Evolutionary conservation across 495 filamentous ascomycete genomes (phyloP).

Genomic region (Tuber microsphaerosporum): DNA sequence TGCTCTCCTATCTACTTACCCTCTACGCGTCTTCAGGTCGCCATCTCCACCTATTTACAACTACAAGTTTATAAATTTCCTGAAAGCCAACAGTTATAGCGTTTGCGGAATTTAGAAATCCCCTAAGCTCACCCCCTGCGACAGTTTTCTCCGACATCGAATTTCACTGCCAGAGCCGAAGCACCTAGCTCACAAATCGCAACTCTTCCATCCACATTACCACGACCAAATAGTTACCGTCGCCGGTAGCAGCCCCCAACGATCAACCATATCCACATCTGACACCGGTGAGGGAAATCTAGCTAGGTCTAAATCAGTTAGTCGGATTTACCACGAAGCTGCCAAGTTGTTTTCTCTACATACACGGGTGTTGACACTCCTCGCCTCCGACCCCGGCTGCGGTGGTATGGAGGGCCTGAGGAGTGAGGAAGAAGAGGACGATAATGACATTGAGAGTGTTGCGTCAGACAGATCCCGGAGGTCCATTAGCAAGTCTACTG

Average conservation of each 20-base stretch:
- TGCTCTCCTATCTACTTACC: conserved; percentile 12
- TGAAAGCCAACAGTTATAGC: background rate
- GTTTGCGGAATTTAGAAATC: background rate
- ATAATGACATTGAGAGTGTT: conserved; percentile 35
- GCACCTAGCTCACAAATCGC: background rate
- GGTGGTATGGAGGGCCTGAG: conserved; percentile 39
- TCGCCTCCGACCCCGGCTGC: conserved; percentile 40
- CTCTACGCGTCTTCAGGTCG: conserved; percentile 29
- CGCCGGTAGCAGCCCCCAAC: background rate
- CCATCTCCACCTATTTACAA: conserved; percentile 9
- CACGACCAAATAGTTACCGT: background rate
- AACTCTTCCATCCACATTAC: background rate
- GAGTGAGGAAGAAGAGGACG: conserved; percentile 38
- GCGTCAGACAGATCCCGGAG: conserved; percentile 32
- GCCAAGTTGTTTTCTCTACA: conserved; percentile 42
- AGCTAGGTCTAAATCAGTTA: background rate
- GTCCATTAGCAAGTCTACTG: conserved; percentile 25
- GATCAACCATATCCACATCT: background rate
- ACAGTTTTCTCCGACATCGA: background rate
- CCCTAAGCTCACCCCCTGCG: background rate
- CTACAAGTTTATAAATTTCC: background rate
- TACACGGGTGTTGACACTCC: conserved; percentile 40
- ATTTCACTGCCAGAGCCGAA: background rate
- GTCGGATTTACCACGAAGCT: conserved; percentile 22
- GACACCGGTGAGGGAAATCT: background rate